Conservation (phyloP, 192 early-diverging fungal species). For the Coemansia furcata region DNA sequence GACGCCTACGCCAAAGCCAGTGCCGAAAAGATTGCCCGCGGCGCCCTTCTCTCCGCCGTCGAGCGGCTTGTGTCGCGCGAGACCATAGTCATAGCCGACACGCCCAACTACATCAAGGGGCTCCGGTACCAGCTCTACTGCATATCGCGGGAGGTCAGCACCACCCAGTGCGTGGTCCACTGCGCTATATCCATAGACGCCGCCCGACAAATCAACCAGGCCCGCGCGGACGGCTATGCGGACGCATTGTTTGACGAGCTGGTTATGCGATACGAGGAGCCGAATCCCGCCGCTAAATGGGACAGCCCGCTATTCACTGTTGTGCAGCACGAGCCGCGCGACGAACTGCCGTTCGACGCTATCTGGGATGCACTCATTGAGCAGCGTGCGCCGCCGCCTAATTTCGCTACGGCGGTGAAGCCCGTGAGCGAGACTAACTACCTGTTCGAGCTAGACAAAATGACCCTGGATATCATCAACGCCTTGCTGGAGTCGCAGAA, state of each 20-base stretch:
- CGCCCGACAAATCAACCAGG: slow-evolving; percentile 58
- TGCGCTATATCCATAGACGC: slow-evolving; percentile 58
- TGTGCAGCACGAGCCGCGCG: slow-evolving; percentile 63
- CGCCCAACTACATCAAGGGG: slow-evolving; percentile 99
- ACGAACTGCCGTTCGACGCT: slow-evolving; percentile 57
- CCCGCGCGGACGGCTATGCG: slow-evolving; percentile 49
- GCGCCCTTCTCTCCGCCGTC: slow-evolving; percentile 81
- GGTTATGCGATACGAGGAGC: slow-evolving; percentile 90
- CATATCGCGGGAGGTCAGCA: slow-evolving; percentile 77
- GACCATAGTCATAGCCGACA: slow-evolving; percentile 88
- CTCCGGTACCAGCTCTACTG: slow-evolving; percentile 97
- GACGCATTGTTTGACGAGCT: slow-evolving; percentile 69
- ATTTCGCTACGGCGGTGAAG: slow-evolving; percentile 86
- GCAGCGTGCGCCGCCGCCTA: slow-evolving; percentile 73
- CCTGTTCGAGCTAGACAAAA: slow-evolving; percentile 83
- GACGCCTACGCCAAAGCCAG: slow-evolving; percentile 58
- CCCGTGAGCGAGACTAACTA: slow-evolving; percentile 90
- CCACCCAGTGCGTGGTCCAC: slow-evolving; percentile 83
- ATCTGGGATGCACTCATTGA: slow-evolving; percentile 77
- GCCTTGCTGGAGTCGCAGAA: slow-evolving; percentile 77
- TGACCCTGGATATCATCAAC: slow-evolving; percentile 76
- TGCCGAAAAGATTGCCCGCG: slow-evolving; percentile 91
- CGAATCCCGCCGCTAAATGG: slow-evolving; percentile 86
- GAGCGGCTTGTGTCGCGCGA: slow-evolving; percentile 81
- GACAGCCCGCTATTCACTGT: slow-evolving; percentile 95